Base-by-base conservation (phyloP, 2,329 filamentous ascomycete genomes). In the Hypoxylon sp. region DNA sequence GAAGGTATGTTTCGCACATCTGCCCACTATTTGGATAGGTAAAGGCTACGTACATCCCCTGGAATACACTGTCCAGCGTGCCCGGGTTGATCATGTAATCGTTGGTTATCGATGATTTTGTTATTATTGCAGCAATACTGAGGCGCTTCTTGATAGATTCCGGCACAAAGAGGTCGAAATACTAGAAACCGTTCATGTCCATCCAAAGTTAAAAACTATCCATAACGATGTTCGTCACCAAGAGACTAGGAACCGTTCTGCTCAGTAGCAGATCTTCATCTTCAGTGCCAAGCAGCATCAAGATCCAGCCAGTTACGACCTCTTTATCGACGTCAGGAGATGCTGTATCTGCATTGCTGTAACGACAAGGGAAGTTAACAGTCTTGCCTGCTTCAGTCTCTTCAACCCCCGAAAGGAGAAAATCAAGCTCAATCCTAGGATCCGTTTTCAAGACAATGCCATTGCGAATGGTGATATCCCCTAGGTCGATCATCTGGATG, bases 141-240 rank as follows among this genome's bases (percentile, higher is more conserved):
- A 15, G n/a, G 3, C 29, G 29, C 8, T 13, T 31, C 8, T 41
- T 47, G 8, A 47, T 47, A 9, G 49, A 47, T 7, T 30, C 21
- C 5, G 42, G 6, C 16, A 35, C 7, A 23, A 52, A 47, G 8
- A 13, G 15, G 1, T 17, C 12, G 2, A 42, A 47, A 23, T 52
- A 52, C 2, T 42, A 4, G 1, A 53, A 34, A 21, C 45, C 45
- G 15, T 26, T 34, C 15, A 40, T 51, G 7, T 16, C 17, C 36
- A 57, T 36, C 34, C 45, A 50, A 6, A 9, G 4, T 17, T 58
- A 58, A 19, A 58, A 58, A 13, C 47, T 41, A 5, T 55, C 51
- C 2, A 17, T 23, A 9, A 23, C 13, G 9, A 55, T 37, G 8
- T 31, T 8, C n/a, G 5, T 16, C 29, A 31, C 15, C 3, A 13